Evolutionary conservation across 352 stramenopile species (phyloP).

Genomic region (Hyaloperonospora brassicae): DNA sequence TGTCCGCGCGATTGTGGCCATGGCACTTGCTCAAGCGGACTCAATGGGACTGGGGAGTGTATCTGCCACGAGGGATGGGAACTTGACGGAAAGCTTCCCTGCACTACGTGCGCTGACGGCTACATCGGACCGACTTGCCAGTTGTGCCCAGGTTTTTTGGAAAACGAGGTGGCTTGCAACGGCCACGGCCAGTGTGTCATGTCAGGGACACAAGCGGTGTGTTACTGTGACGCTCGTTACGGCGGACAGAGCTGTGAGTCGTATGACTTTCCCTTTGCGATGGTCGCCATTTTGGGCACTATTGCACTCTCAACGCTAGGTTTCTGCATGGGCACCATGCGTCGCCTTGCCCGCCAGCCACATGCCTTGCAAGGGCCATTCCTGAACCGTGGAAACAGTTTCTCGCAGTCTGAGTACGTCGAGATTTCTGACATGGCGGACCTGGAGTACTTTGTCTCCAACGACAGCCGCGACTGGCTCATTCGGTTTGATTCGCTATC

Average conservation of each 20-base stretch:
- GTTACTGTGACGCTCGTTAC: slow-evolving; percentile 68
- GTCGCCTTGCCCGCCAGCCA: slow-evolving; percentile 59
- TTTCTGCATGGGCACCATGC: slow-evolving; percentile 86
- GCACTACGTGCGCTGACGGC: slow-evolving; percentile 62
- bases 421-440: slow-evolving; percentile 83
- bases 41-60: slow-evolving; percentile 73
- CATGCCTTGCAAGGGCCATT: slow-evolving; percentile 38
- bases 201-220: slow-evolving; percentile 41
- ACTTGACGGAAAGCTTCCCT: slow-evolving; percentile 51
- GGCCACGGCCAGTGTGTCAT: slow-evolving; percentile 66
- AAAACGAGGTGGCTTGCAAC: slow-evolving; percentile 63
- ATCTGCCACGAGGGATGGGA: slow-evolving; percentile 69
- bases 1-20: slow-evolving; percentile 72
- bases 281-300: slow-evolving; percentile 68
- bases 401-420: slow-evolving; percentile 76
- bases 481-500: slow-evolving; percentile 85
- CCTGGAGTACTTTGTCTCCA: slow-evolving; percentile 83
- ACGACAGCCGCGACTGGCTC: slow-evolving; percentile 84
- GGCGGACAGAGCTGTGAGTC: slow-evolving; percentile 64
- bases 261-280: slow-evolving; percentile 81
- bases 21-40: slow-evolving; percentile 63
- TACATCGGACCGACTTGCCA: slow-evolving; percentile 68
- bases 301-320: slow-evolving; percentile 76
- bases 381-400: slow-evolving; percentile 55
- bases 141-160: slow-evolving; percentile 63